Evolutionary conservation across 2,329 filamentous ascomycete species (phyloP), one percentile per base, ranked within the genome.

Genomic region (Penicillium sp.): DNA sequence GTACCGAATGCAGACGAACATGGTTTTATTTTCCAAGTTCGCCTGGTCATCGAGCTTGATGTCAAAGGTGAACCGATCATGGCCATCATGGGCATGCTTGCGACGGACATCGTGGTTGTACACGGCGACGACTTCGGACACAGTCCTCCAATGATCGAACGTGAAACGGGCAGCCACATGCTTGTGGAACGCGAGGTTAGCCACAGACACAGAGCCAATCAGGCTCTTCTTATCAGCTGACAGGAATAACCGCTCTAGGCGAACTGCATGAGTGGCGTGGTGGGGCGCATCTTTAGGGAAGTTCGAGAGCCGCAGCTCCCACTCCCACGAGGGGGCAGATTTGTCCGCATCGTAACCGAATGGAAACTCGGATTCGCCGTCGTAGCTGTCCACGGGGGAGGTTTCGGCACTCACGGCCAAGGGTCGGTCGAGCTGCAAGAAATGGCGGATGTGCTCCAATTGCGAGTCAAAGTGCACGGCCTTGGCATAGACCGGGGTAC

Each of bases 381-480:
- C 91, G 73, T 96, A 93, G 54, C 84, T 87, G 60, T 98, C 94
- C 6, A 91, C 90, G 0, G 95, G 95, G 1, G 95, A 98, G 0
- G 94, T 94, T 15, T 92, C 90, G 54, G 93, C 93, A 75, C 94
- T 98, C 73, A 99, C 95, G 52, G 95, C 95, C n/a, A 96, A 88
- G 1, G 95, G 95, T 58, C 91, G 87, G 72, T 99, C 95, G 6
- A 97, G 89, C 73, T 97, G 92, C 22, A 97, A 82, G 76, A 99
- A 99, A 74, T 98, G 95, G 35, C 95, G 87, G 41, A 98, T 94
- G 69, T 98, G 94, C 78, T 98, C 95, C 41, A 98, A 86, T 72
- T 96, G 91, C 28, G 94, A 91, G 77, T 98, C 95, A 73, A 99
- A 99, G 77, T 99, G 95, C n/a, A 99, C 95, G 12, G 91, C 92